Conservation (phyloP, 345 rosid species). For the Gossypium herbaceum region DNA sequence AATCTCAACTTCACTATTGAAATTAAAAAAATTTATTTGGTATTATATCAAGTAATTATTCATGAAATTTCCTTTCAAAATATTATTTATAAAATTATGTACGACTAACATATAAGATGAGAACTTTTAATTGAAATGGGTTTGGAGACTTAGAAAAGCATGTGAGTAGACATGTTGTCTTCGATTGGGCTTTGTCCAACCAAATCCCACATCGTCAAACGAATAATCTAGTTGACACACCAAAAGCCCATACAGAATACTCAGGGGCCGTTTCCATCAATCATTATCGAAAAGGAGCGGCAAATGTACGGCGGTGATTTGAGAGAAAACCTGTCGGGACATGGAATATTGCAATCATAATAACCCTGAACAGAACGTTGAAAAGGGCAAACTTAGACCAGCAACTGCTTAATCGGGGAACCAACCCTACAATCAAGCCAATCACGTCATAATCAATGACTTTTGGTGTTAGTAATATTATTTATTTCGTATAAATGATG, state of each 20-base stretch:
- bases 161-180: too few relatives aligned
- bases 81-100: too few relatives aligned
- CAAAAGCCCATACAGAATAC: not conserved
- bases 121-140: not conserved
- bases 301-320: not conserved
- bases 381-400: not conserved
- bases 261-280: not conserved
- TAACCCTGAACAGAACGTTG: not conserved
- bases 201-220: not conserved
- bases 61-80: too few relatives aligned
- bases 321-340: not conserved
- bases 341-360: not conserved
- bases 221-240: not conserved
- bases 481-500: not conserved
- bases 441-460: conserved; percentile 14
- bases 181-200: not conserved
- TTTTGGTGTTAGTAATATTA: not conserved
- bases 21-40: rapidly evolving
- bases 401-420: not conserved
- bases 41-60: too few relatives aligned
- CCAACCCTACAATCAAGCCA: conserved; percentile 1
- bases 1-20: too few relatives aligned
- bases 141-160: not conserved
- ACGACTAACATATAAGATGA: too few relatives aligned
- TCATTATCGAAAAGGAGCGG: not conserved